Evolutionary conservation across 2,329 filamentous ascomycete species (phyloP), one percentile per base, ranked within the genome.

Genomic region (Coniosporium uncinatum): DNA sequence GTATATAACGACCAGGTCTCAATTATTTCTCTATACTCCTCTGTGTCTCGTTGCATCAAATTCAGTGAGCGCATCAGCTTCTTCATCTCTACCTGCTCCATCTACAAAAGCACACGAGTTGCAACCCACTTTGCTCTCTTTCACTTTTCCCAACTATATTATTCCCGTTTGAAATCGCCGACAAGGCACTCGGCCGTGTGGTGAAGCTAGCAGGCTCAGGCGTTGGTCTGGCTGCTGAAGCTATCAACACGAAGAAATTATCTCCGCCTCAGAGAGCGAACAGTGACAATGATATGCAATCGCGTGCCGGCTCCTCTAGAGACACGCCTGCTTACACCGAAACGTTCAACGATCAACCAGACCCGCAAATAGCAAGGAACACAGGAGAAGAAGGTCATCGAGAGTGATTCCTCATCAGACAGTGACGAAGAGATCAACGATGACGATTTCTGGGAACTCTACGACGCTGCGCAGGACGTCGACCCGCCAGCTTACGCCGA

Each of bases 131-230:
- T n/a, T n/a, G n/a, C n/a, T n/a, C n/a, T n/a, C n/a, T n/a, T n/a
- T n/a, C n/a, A n/a, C n/a, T n/a, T n/a, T n/a, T n/a, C n/a, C n/a
- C n/a, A n/a, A n/a, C n/a, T n/a, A n/a, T n/a, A n/a, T n/a, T n/a
- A n/a, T n/a, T n/a, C n/a, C n/a, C n/a, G n/a, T n/a, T n/a, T n/a
- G n/a, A n/a, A n/a, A n/a, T n/a, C n/a, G n/a, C n/a, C n/a, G n/a
- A n/a, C n/a, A n/a, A n/a, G n/a, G n/a, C n/a, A n/a, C n/a, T n/a
- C n/a, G n/a, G n/a, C n/a, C n/a, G n/a, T n/a, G 14, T 48, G 32
- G 44, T 48, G 38, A 41, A 46, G 41, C 36, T 42, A 22, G 35
- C 48, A 37, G 33, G 37, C 24, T 5, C 14, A 5, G 27, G 36
- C 18, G 22, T 43, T 17, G 41, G 41, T 14, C 35, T 41, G 6